These are phyloP conservation scores for Arthrobotrys entomopaga DNA, from an alignment of 2,329 filamentous ascomycete genomes.

Conservation along the genomic window DNA sequence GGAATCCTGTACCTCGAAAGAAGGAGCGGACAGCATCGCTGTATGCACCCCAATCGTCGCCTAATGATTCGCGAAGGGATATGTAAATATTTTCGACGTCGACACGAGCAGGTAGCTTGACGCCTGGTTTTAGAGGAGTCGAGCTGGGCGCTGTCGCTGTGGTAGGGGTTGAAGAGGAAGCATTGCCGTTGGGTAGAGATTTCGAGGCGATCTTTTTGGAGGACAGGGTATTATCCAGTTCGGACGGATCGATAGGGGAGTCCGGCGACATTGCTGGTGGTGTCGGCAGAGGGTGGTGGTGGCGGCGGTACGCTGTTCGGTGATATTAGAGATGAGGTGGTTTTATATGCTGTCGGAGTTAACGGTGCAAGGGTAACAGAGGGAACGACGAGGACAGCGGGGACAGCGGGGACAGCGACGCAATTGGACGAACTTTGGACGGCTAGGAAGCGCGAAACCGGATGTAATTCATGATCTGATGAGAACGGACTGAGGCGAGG, in stretches of 20 bases:
- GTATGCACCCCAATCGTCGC: slow-evolving; percentile 53
- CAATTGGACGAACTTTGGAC: slow-evolving; percentile 16
- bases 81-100: slow-evolving; percentile 55
- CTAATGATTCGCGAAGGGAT: slow-evolving; percentile 52
- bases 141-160: slow-evolving; percentile 37
- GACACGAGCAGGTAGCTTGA: slow-evolving; percentile 52
- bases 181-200: slow-evolving; percentile 51
- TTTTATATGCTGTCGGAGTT: slow-evolving; percentile 15
- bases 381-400: neutral
- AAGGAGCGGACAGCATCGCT: slow-evolving; percentile 54
- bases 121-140: slow-evolving; percentile 48
- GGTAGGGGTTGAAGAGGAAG: slow-evolving; percentile 42
- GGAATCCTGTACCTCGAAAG: slow-evolving; percentile 51
- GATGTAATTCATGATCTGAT: slow-evolving; percentile 41
- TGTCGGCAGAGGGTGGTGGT: slow-evolving; percentile 19
- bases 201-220: slow-evolving; percentile 47
- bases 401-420: neutral
- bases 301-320: slow-evolving; percentile 8
- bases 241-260: slow-evolving; percentile 51
- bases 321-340: slow-evolving; percentile 21
- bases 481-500: slow-evolving; percentile 19
- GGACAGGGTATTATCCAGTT: slow-evolving; percentile 35
- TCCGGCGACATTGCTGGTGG: slow-evolving; percentile 50
- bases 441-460: slow-evolving; percentile 39
- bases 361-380: slow-evolving; percentile 3